Base-by-base conservation (phyloP, 2,329 filamentous ascomycete genomes). In the Colletotrichum ledebouriae region DNA sequence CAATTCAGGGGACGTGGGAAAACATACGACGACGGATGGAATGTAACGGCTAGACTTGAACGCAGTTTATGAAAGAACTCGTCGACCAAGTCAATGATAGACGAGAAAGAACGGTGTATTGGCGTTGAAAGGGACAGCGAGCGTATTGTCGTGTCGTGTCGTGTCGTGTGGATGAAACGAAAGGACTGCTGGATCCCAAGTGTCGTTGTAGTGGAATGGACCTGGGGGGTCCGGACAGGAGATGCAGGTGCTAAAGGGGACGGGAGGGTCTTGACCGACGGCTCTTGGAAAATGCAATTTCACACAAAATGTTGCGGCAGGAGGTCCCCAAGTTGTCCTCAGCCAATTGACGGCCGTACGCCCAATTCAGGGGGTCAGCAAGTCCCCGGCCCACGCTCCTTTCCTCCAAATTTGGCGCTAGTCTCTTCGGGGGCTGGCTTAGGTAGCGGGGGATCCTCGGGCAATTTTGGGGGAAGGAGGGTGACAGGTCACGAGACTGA, bases 231-330 rank as follows among this genome's bases (percentile, higher is more conserved):
- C 56, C 57, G 63, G 67, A 68, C 58, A 34, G 55, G 63, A 72
- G 59, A 67, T 67, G 62, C 62, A 70, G 69, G 65, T 63, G 42
- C 53, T 67, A 71, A 71, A 72, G 71, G 72, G 70, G 69, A 69
- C 65, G 64, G 67, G 67, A 72, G 64, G 65, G 65, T 70, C 68
- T 71, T 70, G 71, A 68, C 65, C 61, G 69, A 71, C 58, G 50
- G 71, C 58, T 68, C 68, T 69, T 63, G 61, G 73, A 73, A 77
- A 77, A 75, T 76, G 77, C 74, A 79, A 79, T 79, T 79, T 79
- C 76, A 79, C 76, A 76, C 71, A 73, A 79, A 77, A 76, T 78
- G 76, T 77, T 78, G 73, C 76, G 73, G 76, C 71, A 73, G 71
- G 72, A 69, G 63, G 59, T 60, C 41, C 63, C 69, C 62, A 67